Conservation (phyloP, 2,329 filamentous ascomycete genomes). For the Samsoniella hepiali region DNA sequence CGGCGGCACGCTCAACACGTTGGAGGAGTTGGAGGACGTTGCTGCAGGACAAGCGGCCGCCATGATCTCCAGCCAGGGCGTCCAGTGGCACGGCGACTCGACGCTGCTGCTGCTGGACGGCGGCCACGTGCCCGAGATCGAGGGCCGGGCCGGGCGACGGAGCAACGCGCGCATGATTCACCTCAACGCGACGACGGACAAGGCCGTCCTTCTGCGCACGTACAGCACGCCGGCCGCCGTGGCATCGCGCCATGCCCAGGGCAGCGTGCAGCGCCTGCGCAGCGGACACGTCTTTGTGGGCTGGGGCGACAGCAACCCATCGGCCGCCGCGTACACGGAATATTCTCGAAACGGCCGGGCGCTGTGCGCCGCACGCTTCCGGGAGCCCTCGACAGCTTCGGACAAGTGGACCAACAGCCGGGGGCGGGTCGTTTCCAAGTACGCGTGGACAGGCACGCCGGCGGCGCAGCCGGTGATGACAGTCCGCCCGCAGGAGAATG, state of each 20-base stretch:
- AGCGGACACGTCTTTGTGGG: conserved; percentile 51
- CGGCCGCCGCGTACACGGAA: conserved; percentile 40
- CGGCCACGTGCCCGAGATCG: conserved; percentile 23
- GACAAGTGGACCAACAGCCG: conserved; percentile 21
- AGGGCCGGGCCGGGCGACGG: conserved; percentile 2
- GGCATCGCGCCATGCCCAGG: conserved; percentile 42
- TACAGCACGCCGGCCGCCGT: conserved; percentile 48
- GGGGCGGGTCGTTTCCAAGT: conserved; percentile 48
- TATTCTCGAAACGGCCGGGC: conserved; percentile 42
- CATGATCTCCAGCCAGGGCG: conserved; percentile 42
- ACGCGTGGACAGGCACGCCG: conserved; percentile 47
- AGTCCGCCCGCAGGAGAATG: conserved; percentile 20
- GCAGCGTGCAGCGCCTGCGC: conserved; percentile 47
- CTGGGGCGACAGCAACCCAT: conserved; percentile 45
- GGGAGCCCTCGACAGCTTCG: not conserved
- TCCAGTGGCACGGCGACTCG: conserved; percentile 40
- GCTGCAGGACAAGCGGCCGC: conserved; percentile 56
- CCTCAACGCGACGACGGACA: conserved; percentile 41
- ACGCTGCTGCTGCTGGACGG: conserved; percentile 44
- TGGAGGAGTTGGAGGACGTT: conserved; percentile 48
- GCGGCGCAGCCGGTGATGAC: conserved; percentile 31
- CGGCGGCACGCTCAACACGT: conserved; percentile 45
- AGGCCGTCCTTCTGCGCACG: conserved; percentile 42
- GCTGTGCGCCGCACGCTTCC: conserved; percentile 45
- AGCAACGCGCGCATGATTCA: conserved; percentile 44